Evolutionary conservation across 1,139 yeast genomes (phyloP), one percentile per base, ranked within the genome.

Genomic region (Geotrichum citri-aurantii): DNA sequence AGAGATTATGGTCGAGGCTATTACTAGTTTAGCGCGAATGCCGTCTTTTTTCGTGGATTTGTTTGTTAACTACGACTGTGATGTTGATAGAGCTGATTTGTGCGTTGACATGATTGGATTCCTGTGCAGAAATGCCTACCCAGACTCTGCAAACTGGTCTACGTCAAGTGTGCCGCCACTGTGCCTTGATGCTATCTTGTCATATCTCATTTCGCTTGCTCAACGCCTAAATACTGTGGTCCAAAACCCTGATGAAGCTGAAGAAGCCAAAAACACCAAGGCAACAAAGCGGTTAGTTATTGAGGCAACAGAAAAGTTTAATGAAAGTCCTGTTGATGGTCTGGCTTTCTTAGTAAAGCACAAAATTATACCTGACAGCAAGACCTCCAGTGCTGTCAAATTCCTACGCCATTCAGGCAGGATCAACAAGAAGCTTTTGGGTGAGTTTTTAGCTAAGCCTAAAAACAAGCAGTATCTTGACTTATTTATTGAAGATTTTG

Each of bases 151-250:
- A 0, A 65, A 70, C 6, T 77, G 81, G 66, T 86, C 96, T 0
- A 88, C 97, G 0, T 89, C 88, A 46, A 86, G 83, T 67, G 96
- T 93, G 1, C 98, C 99, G 0, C 97, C 98, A 0, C 80, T 92
- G 11, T 93, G 98, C 68, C 77, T 93, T 53, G 98, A 93, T 68
- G 96, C 98, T 1, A 72, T 93, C 2, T 77, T 93, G 40, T 80
- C 88, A 1, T 84, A 86, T 63, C 77, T 91, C 44, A 80, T 83
- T 58, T 85, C 86, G n/a, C 77, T 91, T 48, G 81, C 81, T 63
- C 84, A 81, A 44, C 77, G 90, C 63, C 75, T 83, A n/a, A 64
- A 63, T 8, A 17, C 44, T 5, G 44, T n/a, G 6, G 14, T 37
- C 17, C n/a, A 37, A 37, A 37, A 37, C 10, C 60, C 46, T 8